These are phyloP conservation scores for Sporothrix pallida DNA, from an alignment of 2,329 filamentous ascomycete genomes.

Conservation along the genomic window DNA sequence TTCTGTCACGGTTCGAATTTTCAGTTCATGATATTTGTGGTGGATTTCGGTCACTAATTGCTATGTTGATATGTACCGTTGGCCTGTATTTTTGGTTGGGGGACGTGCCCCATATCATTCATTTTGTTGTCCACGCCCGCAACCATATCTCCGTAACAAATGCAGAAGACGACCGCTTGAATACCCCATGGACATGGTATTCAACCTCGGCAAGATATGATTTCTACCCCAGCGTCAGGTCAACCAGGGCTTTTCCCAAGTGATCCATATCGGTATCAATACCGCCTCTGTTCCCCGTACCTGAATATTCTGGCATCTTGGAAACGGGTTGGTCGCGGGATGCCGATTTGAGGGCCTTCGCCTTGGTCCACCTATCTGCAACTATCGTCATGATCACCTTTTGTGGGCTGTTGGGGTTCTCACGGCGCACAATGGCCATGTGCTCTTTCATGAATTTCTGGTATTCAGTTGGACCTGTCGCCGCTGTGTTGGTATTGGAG, in stretches of 20 bases:
- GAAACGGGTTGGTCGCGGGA: conserved; percentile 34
- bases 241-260: conserved; percentile 36
- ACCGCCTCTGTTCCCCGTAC: not conserved
- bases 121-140: too few relatives aligned
- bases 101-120: too few relatives aligned
- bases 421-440: conserved; percentile 64
- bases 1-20: too few relatives aligned
- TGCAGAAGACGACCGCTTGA: too few relatives aligned
- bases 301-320: conserved; percentile 32
- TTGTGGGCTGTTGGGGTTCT: conserved; percentile 63
- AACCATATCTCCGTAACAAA: too few relatives aligned
- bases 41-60: too few relatives aligned
- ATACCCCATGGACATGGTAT: too few relatives aligned
- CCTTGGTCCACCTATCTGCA: conserved; percentile 65
- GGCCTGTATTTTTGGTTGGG: too few relatives aligned
- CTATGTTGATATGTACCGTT: too few relatives aligned
- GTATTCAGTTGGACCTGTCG: conserved; percentile 48
- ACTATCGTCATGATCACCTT: conserved; percentile 73
- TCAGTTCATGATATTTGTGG: too few relatives aligned
- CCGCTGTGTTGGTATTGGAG: conserved; percentile 22
- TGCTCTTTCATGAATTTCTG: conserved; percentile 68
- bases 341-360: conserved; percentile 39
- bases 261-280: conserved; percentile 28
- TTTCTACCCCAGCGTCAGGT: conserved; percentile 34
- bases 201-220: not conserved